Percentiles rank a stretch among this genome's conserved stretches.
These are phyloP conservation scores for Wallacemonas sp. DNA, from an alignment of 208 protist species.

Conservation along the genomic window DNA sequence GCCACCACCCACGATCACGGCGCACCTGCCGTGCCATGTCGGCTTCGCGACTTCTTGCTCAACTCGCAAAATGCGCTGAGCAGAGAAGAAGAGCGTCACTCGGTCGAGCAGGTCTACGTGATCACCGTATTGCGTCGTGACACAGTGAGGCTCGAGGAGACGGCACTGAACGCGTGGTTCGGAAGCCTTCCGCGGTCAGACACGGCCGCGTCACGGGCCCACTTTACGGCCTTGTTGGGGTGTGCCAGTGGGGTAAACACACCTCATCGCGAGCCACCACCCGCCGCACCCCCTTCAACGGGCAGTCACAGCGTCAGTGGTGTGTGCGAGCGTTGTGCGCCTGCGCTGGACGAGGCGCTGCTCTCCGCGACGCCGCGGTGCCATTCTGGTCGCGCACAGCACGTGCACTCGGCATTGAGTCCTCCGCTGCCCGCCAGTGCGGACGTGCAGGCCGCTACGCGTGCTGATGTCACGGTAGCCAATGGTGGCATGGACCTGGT, in stretches of 20 bases:
- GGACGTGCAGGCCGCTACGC: too few species aligned
- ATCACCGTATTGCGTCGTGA: not conserved
- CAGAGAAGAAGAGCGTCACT: not conserved
- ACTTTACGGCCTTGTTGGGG: not conserved
- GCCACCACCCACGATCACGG: too few species aligned
- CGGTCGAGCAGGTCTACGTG: not conserved
- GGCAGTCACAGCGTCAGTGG: too few species aligned
- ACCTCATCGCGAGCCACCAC: not conserved
- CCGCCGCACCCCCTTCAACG: too few species aligned
- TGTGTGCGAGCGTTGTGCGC: too few species aligned
- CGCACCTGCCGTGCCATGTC: not conserved
- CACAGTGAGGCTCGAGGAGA: not conserved
- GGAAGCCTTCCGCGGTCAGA: not conserved
- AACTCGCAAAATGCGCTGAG: not conserved
- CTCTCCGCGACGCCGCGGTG: too few species aligned
- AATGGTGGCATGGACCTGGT: too few species aligned
- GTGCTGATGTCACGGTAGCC: too few species aligned
- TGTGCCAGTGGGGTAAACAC: not conserved
- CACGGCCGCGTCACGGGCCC: not conserved
- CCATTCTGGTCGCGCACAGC: too few species aligned
- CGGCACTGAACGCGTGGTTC: not conserved
- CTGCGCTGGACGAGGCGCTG: too few species aligned
- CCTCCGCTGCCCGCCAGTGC: too few species aligned
- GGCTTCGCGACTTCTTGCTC: constrained; percentile 4
- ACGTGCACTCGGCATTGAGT: too few species aligned